These are phyloP conservation scores for Platismatia glauca DNA, from an alignment of 495 filamentous ascomycete species.

Conservation along the genomic window DNA sequence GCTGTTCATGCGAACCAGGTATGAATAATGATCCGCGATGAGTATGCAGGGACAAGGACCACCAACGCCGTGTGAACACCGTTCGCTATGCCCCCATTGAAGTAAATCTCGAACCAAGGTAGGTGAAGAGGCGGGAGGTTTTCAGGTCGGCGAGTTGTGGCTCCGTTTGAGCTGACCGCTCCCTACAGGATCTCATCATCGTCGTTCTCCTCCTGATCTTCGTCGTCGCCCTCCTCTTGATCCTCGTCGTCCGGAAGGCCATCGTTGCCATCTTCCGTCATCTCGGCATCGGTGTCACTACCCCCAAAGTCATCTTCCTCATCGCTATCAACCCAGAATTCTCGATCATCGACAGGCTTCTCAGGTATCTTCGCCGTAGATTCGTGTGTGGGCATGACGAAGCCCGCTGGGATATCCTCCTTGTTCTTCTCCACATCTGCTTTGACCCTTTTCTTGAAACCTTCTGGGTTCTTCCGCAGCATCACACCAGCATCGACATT, in stretches of 20 bases:
- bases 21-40: neutral
- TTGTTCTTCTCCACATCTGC: constrained; percentile 64
- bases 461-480: constrained; percentile 59
- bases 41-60: neutral
- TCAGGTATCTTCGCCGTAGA: constrained; percentile 50
- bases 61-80: constrained; percentile 9
- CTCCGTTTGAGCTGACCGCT: neutral
- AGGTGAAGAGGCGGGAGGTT: neutral
- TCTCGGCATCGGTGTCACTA: constrained; percentile 52
- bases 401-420: constrained; percentile 69
- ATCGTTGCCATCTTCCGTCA: constrained; percentile 48
- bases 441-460: constrained; percentile 60
- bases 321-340: constrained; percentile 79
- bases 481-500: constrained; percentile 90
- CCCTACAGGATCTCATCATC: neutral
- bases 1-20: neutral
- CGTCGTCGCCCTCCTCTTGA: constrained; percentile 40
- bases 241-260: constrained; percentile 50
- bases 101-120: neutral
- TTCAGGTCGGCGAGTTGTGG: neutral
- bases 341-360: constrained; percentile 59
- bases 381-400: constrained; percentile 69
- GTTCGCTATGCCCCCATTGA: constrained; percentile 9
- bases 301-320: constrained; percentile 73
- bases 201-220: neutral